phyloP scores from a whole-genome alignment of 1,139 yeast genomes.

The Debaryomyces psychrophilus region DNA sequence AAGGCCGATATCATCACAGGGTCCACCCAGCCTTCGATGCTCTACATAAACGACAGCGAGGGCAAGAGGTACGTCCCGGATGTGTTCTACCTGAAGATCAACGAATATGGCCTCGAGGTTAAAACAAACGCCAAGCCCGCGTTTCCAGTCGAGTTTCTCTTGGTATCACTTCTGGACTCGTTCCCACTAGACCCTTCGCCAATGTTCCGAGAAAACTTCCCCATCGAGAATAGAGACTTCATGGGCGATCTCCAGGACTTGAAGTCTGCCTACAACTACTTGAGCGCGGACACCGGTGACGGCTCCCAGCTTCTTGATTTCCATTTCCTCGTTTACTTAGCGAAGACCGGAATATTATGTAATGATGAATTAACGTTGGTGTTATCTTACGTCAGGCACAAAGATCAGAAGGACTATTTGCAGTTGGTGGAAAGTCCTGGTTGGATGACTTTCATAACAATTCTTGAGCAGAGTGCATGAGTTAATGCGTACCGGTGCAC shows the following conservation, averaged over 20 bases:
- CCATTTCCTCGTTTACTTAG: constrained; percentile 68
- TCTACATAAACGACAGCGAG: constrained; percentile 75
- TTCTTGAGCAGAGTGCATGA: constrained; percentile 44
- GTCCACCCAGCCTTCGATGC: constrained; percentile 87
- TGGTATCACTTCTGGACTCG: constrained; percentile 90
- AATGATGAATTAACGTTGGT: constrained; percentile 54
- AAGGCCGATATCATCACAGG: constrained; percentile 85
- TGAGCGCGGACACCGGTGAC: constrained; percentile 47
- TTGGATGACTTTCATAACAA: constrained; percentile 74
- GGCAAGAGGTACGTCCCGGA: constrained; percentile 89
- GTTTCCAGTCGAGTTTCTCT: constrained; percentile 89
- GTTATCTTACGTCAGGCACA: constrained; percentile 42
- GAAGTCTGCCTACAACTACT: constrained; percentile 39
- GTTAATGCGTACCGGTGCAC: background rate
- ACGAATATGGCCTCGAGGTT: constrained; percentile 87
- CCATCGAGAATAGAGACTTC: constrained; percentile 78
- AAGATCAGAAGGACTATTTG: constrained; percentile 48
- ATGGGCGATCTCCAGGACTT: constrained; percentile 77
- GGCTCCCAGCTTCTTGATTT: constrained; percentile 60
- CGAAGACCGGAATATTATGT: constrained; percentile 55
- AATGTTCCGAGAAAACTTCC: constrained; percentile 53
- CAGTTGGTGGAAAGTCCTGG: constrained; percentile 67
- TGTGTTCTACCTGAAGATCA: constrained; percentile 78
- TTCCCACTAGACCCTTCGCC: constrained; percentile 73
- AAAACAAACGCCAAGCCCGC: constrained; percentile 93